Conservation (phyloP, 2,329 filamentous ascomycete genomes). For the Metarhizium rileyi region DNA sequence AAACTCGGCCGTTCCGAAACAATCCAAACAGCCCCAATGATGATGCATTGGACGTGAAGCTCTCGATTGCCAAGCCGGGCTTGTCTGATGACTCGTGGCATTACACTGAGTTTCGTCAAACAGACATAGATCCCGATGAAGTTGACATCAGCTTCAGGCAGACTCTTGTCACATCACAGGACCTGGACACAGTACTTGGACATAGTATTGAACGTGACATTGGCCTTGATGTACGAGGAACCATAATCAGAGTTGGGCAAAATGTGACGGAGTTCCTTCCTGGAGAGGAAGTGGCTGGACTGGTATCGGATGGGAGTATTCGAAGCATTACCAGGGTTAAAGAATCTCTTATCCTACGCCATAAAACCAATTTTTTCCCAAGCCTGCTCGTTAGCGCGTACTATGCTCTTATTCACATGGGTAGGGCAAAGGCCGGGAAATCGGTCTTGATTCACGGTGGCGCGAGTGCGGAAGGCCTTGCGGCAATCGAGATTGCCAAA, state of each 20-base stretch:
- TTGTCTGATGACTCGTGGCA: slow-evolving; percentile 15
- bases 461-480: slow-evolving; percentile 32
- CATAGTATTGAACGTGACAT: slow-evolving; percentile 20
- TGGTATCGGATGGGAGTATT: slow-evolving; percentile 26
- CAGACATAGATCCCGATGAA: slow-evolving; percentile 20
- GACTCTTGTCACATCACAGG: slow-evolving; percentile 25
- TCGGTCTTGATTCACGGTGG: slow-evolving; percentile 35
- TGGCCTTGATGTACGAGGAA: slow-evolving; percentile 32
- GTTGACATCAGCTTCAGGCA: slow-evolving; percentile 31
- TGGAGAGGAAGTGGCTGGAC: slow-evolving; percentile 33
- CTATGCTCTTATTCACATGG: slow-evolving; percentile 29
- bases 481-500: slow-evolving; percentile 31
- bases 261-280: slow-evolving; percentile 20
- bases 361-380: slow-evolving; percentile 20
- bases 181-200: slow-evolving; percentile 27
- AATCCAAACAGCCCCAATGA: background rate
- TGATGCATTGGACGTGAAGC: slow-evolving; percentile 9
- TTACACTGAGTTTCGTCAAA: slow-evolving; percentile 13
- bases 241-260: slow-evolving; percentile 24
- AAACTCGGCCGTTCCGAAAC: slow-evolving; percentile 12
- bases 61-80: slow-evolving; percentile 18
- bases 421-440: slow-evolving; percentile 16
- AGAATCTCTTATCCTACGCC: slow-evolving; percentile 25
- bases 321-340: slow-evolving; percentile 24
- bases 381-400: slow-evolving; percentile 32